A percentile compares a stretch with the other conserved stretches of the same genome.
These are phyloP conservation scores for Hyaloperonospora arabidopsidis DNA, from an alignment of 352 stramenopile species.

Conservation along the genomic window DNA sequence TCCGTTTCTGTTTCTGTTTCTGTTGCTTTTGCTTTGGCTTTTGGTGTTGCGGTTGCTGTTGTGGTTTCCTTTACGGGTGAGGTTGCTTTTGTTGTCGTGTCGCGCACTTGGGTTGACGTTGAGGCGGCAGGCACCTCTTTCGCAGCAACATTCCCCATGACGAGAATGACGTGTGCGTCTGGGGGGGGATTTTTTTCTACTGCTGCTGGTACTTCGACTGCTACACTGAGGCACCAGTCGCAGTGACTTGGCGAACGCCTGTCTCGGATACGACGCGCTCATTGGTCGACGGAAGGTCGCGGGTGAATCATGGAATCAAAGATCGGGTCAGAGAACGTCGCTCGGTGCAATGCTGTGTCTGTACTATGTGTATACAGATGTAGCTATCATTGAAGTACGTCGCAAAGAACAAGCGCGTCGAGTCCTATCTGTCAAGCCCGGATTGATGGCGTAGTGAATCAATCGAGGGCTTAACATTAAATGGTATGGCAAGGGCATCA, in stretches of 20 bases:
- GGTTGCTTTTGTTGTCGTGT: background rate
- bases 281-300: conserved; percentile 15
- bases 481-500: no score
- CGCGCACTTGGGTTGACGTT: background rate
- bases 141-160: background rate
- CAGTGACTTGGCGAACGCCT: conserved; percentile 13
- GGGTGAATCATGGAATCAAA: conserved; percentile 13
- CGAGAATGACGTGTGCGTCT: background rate
- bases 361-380: no score
- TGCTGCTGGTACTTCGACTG: background rate
- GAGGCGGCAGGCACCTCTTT: background rate
- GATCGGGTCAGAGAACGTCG: no score
- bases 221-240: conserved; percentile 2
- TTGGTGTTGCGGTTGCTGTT: conserved; percentile 4
- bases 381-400: no score
- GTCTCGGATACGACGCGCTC: conserved; percentile 5
- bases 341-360: no score
- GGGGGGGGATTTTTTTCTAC: no score
- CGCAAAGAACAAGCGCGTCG: no score
- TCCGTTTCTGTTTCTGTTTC: conserved; percentile 17
- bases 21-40: conserved; percentile 19
- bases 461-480: no score
- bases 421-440: no score
- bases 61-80: conserved; percentile 1
- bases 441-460: no score